Evolutionary conservation across 257 asterid genomes (phyloP).

Genomic region (Hygrophila difformis): DNA sequence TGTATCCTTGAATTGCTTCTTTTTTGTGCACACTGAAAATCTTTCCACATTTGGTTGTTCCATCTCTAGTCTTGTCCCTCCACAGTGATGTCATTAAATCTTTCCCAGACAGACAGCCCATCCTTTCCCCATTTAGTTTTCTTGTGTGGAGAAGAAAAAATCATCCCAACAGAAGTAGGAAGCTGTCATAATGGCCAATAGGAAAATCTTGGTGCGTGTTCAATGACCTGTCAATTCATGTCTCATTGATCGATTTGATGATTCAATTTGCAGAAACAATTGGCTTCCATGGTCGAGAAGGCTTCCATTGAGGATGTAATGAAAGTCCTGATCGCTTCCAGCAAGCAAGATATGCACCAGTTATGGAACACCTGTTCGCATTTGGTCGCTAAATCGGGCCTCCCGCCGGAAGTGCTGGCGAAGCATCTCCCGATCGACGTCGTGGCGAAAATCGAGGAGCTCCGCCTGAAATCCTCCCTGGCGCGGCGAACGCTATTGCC

Average conservation of each 20-base stretch:
- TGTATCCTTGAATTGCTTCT: constrained; percentile 33
- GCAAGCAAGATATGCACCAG: constrained; percentile 70
- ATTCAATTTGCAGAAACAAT: constrained; percentile 42
- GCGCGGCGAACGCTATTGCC: constrained; percentile 42
- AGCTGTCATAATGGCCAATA: too few relatives aligned
- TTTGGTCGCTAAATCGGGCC: constrained; percentile 64
- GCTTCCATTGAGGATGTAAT: constrained; percentile 74
- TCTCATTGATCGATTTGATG: too few relatives aligned
- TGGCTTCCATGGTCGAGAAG: constrained; percentile 58
- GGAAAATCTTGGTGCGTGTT: too few relatives aligned
- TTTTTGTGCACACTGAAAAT: constrained; percentile 8
- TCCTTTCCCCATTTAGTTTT: constrained; percentile 33
- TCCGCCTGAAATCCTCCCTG: constrained; percentile 48
- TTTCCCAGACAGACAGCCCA: constrained; percentile 20
- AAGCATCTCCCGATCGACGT: constrained; percentile 67
- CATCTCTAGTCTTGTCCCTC: constrained; percentile 40
- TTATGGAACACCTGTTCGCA: constrained; percentile 67
- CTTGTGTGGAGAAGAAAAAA: too few relatives aligned
- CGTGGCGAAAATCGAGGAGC: constrained; percentile 59
- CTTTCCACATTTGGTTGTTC: constrained; percentile 29
- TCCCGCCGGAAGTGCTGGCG: constrained; percentile 57
- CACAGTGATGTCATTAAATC: constrained; percentile 34
- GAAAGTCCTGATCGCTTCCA: constrained; percentile 63
- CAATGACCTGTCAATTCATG: too few relatives aligned
- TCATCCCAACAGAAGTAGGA: too few relatives aligned